phyloP scores from a whole-genome alignment of 1,139 yeast species.

The Debaryomyces coudertii region DNA sequence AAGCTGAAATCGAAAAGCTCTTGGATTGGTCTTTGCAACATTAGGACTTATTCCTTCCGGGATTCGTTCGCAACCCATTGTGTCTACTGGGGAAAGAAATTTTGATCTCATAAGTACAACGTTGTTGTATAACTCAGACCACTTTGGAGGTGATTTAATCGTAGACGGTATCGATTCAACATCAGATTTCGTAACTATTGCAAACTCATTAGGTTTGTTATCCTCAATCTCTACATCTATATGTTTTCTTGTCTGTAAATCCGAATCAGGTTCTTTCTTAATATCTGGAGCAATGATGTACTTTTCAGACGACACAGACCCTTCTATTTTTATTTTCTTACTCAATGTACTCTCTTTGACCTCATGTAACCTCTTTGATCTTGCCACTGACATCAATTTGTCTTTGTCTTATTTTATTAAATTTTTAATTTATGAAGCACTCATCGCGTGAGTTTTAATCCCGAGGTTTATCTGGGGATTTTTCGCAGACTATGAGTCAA shows the following conservation, averaged over 20 bases:
- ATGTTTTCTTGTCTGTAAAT: constrained; percentile 7
- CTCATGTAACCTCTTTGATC: background rate
- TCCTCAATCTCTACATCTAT: constrained; percentile 17
- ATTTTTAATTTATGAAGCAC: background rate
- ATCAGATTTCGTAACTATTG: constrained; percentile 18
- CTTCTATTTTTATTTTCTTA: constrained; percentile 3
- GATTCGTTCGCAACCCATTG: constrained; percentile 82
- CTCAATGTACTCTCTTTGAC: background rate
- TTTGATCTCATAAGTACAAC: constrained; percentile 67
- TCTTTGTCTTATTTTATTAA: background rate
- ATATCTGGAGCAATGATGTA: background rate
- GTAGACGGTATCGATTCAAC: background rate
- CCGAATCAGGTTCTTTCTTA: background rate
- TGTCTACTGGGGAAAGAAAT: constrained; percentile 80
- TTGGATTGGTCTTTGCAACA: constrained; percentile 33
- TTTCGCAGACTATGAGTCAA: constrained; percentile 9
- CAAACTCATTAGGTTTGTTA: constrained; percentile 18
- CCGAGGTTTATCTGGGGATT: constrained; percentile 9
- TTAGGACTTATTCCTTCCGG: constrained; percentile 52
- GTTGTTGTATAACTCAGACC: constrained; percentile 59
- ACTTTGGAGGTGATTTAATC: constrained; percentile 44
- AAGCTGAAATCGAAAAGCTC: constrained; percentile 67
- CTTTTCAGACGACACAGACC: background rate
- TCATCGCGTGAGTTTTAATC: constrained; percentile 5
- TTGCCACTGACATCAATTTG: background rate